Evolutionary conservation across 306 rosid species (phyloP).

Genomic region (Phaseolus lunatus): DNA sequence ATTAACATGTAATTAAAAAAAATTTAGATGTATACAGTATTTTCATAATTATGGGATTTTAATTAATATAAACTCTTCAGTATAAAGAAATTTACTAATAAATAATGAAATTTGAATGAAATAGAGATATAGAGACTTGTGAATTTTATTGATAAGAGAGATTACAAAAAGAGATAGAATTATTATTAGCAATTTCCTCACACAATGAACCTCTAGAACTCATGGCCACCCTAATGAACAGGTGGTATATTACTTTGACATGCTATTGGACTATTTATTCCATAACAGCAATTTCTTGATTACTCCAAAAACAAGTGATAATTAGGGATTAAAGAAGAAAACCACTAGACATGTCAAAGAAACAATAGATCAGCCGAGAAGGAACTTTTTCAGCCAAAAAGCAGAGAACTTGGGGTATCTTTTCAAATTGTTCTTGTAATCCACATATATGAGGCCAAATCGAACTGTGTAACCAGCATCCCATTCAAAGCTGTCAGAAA

Average conservation of each 20-base stretch:
- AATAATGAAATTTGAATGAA: too few species aligned
- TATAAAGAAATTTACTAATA: too few species aligned
- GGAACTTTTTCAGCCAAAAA: background rate
- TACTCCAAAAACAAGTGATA: background rate
- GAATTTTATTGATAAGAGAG: background rate
- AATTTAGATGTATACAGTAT: too few species aligned
- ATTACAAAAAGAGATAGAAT: background rate
- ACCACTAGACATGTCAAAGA: background rate
- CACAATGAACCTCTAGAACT: background rate
- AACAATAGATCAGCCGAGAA: constrained; percentile 7
- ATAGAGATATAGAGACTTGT: too few species aligned
- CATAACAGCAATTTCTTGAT: background rate
- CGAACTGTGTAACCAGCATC: constrained; percentile 10
- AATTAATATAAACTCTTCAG: too few species aligned
- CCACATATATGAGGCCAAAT: constrained; percentile 2
- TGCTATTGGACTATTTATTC: background rate
- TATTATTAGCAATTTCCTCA: background rate
- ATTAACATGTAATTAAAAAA: too few species aligned
- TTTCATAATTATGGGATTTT: too few species aligned
- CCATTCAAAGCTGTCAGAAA: constrained; percentile 14
- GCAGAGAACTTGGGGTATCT: constrained; percentile 12
- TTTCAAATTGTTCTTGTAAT: background rate
- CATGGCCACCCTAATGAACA: background rate
- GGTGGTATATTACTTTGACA: background rate
- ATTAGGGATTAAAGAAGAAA: background rate